Base-by-base conservation (phyloP, 352 stramenopile species). In the Phytophthora rubi region DNA sequence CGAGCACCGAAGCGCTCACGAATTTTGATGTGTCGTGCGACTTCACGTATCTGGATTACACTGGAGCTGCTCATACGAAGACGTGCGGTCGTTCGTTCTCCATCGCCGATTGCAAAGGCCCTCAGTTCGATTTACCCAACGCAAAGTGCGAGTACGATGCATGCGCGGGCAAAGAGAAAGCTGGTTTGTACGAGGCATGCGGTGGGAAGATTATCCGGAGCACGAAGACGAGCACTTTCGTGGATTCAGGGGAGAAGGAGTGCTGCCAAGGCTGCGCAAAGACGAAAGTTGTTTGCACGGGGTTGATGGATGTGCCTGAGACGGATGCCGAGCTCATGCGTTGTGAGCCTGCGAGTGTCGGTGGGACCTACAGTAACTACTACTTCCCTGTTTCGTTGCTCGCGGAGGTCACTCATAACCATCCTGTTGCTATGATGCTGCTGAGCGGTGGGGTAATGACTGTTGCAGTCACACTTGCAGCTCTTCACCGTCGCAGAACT, bases 31-130 rank as follows among this genome's bases (percentile, higher is more conserved):
- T 92, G 8, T 47, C 53, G 16, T 94, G 86, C 60, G 70, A 68
- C 23, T 93, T 94, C 49, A 83, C 68, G 28, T 90, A 91, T 70
- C 53, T 53, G 13, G 53, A 69, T 15, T 72, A 75, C 9, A 54
- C 73, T 18, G 67, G 56, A 0, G 52, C 53, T 1, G 63, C 18
- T 15, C 45, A 68, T 9, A 53, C 52, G n/a, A 73, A 89, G 35
- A 79, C 70, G n/a, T 92, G 83, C 55, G 26, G 51, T 21, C 67
- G 74, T 1, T 58, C 68, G 0, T 89, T 94, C 62, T 68, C 62
- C 15, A 80, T 93, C 57, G 65, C 65, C 9, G 85, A 91, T 62
- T 94, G 86, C 69, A 82, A 84, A 32, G 61, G 56, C 0, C 84
- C 84, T 1, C 65, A 70, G 39, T 85, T 89, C 45, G 82, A 91